Evolutionary conservation across 2,329 filamentous ascomycete species (phyloP).

Genomic region (Ophiostoma sp.): DNA sequence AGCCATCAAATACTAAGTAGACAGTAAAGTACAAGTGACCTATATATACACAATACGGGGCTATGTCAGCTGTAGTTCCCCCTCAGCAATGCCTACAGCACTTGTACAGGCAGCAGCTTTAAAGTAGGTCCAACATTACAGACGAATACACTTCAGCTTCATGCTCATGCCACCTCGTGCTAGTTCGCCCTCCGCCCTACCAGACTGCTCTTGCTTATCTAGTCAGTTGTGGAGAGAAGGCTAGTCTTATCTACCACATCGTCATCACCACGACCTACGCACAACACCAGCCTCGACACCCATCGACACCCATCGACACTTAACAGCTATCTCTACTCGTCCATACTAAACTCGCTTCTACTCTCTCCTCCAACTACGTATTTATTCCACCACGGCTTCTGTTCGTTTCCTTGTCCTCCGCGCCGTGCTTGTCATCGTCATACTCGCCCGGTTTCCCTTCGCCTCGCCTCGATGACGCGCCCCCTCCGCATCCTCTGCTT

Average conservation of each 20-base stretch:
- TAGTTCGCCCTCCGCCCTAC: background rate
- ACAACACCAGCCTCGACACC: background rate
- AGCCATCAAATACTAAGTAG: too few species aligned
- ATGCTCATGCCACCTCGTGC: background rate
- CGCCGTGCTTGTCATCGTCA: background rate
- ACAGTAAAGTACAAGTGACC: too few species aligned
- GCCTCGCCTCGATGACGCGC: slow-evolving; percentile 27
- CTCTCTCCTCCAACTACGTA: background rate
- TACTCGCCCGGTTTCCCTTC: background rate
- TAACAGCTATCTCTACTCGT: background rate
- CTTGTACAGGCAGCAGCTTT: background rate
- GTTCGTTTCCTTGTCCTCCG: background rate
- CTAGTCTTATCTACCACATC: slow-evolving; percentile 8
- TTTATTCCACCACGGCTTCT: background rate
- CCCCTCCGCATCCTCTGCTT: slow-evolving; percentile 56
- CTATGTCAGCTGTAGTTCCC: background rate
- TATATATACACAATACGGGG: background rate
- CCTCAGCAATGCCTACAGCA: too few species aligned
- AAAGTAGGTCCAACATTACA: too few species aligned
- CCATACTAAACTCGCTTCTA: background rate
- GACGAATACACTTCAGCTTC: too few species aligned
- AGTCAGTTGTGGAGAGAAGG: background rate
- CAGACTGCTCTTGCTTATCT: background rate
- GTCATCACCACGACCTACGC: background rate
- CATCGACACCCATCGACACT: too few species aligned